Conservation (phyloP, 2,329 filamentous ascomycete species). For the Aspergillus sp. region DNA sequence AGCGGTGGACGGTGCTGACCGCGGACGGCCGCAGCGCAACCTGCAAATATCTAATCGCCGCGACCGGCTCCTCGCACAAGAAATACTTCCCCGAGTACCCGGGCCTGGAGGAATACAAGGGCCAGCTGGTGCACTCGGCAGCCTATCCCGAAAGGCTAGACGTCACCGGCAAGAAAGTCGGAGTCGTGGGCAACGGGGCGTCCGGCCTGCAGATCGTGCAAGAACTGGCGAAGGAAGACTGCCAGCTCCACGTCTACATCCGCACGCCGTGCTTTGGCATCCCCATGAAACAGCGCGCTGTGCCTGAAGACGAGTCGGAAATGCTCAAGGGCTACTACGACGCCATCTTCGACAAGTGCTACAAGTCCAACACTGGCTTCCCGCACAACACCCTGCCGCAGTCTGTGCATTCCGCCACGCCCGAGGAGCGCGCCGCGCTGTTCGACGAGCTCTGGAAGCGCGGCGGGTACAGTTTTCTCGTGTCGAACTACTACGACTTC, state of each 20-base stretch:
- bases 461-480: conserved; percentile 56
- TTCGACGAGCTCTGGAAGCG: conserved; percentile 50
- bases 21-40: conserved; percentile 37
- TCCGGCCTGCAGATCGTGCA: conserved; percentile 58
- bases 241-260: conserved; percentile 54
- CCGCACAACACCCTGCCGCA: neutral
- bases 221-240: conserved; percentile 52
- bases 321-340: neutral
- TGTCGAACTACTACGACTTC: conserved; percentile 52
- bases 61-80: conserved; percentile 46
- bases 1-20: conserved; percentile 45
- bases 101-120: conserved; percentile 46
- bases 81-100: conserved; percentile 39
- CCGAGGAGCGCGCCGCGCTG: conserved; percentile 48
- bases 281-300: conserved; percentile 11
- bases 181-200: conserved; percentile 55
- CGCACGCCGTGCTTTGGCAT: conserved; percentile 65
- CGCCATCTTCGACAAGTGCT: neutral
- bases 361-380: neutral
- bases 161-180: conserved; percentile 48
- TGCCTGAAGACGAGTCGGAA: conserved; percentile 8
- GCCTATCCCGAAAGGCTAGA: conserved; percentile 51
- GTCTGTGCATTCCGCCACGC: conserved; percentile 2
- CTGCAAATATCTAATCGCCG: conserved; percentile 45
- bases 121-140: conserved; percentile 54